These are phyloP conservation scores for Melaleuca alternifolia DNA, from an alignment of 345 rosid genomes.

Conservation along the genomic window DNA sequence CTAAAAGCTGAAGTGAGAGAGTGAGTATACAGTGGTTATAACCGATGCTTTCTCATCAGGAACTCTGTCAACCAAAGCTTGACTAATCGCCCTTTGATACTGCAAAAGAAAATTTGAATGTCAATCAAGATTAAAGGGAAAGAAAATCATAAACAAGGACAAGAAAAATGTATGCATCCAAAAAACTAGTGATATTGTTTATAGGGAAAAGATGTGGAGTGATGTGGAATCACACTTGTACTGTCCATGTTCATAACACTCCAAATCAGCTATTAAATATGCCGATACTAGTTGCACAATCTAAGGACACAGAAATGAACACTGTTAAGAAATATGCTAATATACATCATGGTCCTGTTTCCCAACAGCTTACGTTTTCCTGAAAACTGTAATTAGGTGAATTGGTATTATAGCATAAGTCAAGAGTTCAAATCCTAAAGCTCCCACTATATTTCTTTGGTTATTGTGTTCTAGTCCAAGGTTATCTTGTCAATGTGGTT, in stretches of 20 bases:
- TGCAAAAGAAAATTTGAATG: slow-evolving; percentile 22
- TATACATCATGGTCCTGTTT: not conserved
- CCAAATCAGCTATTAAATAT: not conserved
- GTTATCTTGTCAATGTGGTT: not conserved
- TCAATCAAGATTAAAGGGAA: not conserved
- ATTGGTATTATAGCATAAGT: not conserved
- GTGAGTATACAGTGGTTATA: slow-evolving; percentile 51
- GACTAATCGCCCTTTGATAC: slow-evolving; percentile 84
- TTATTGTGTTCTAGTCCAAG: not conserved
- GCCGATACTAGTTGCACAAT: not conserved
- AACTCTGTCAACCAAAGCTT: slow-evolving; percentile 84
- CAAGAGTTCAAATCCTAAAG: not conserved
- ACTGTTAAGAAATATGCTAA: not conserved
- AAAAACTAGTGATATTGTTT: not conserved
- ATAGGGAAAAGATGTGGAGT: not conserved
- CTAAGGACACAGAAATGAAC: not conserved
- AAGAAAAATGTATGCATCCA: not conserved
- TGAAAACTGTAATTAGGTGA: not conserved
- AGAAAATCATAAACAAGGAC: not conserved
- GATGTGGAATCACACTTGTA: not conserved
- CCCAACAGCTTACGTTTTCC: not conserved
- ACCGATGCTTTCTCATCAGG: slow-evolving; percentile 48
- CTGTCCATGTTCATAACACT: not conserved
- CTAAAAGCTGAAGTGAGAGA: not conserved
- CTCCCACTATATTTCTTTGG: not conserved